These are phyloP conservation scores for Rhododendron simsii DNA, from an alignment of 148 eudicot genomes.

Conservation along the genomic window DNA sequence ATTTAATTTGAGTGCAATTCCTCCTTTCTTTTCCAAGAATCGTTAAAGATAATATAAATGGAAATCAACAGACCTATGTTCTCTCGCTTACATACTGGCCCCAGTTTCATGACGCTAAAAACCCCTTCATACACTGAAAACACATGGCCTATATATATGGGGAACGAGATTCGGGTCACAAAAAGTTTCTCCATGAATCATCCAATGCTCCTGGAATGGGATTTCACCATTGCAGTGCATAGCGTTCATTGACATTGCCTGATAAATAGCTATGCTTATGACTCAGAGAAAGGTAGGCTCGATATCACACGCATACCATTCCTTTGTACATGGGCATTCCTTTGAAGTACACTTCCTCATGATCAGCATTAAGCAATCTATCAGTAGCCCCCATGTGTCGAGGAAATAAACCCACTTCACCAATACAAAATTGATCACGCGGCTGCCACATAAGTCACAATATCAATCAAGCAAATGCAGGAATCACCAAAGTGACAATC, in stretches of 20 bases:
- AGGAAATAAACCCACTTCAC: constrained; percentile 80
- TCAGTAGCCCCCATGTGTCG: constrained; percentile 72
- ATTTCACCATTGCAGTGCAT: not conserved
- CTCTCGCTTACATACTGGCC: not conserved
- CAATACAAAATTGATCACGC: constrained; percentile 70
- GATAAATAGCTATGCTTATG: not conserved
- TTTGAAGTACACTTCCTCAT: constrained; percentile 75
- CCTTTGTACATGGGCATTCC: constrained; percentile 94
- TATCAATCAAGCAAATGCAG: not conserved
- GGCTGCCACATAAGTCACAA: constrained; percentile 41
- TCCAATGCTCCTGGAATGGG: not conserved
- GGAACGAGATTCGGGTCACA: not conserved
- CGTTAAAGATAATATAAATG: not conserved
- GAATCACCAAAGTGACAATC: not conserved
- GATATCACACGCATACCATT: constrained; percentile 47
- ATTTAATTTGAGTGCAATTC: not conserved
- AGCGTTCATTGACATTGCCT: not conserved
- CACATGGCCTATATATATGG: not conserved
- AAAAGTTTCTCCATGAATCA: not conserved
- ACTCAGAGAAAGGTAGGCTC: not conserved
- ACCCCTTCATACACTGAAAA: not conserved
- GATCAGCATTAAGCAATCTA: constrained; percentile 85
- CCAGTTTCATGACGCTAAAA: not conserved
- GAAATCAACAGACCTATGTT: not conserved
- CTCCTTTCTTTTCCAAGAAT: not conserved